A percentile compares a stretch with the other conserved stretches of the same genome.
phyloP scores from a whole-genome alignment of 2,329 filamentous ascomycete genomes.

The Mycocentrospora acerina region DNA sequence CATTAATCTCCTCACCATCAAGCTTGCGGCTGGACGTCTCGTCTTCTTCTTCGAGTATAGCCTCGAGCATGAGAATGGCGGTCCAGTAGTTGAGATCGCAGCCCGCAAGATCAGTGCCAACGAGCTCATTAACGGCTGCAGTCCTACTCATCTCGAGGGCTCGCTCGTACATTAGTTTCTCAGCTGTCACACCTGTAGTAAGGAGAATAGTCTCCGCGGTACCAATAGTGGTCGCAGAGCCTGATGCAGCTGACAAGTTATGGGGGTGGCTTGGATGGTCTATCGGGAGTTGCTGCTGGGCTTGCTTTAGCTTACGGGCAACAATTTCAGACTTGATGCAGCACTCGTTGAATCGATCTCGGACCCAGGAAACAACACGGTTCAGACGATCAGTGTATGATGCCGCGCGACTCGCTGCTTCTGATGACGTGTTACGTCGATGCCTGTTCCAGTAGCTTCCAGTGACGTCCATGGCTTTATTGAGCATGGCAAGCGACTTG shows the following conservation, averaged over 20 bases:
- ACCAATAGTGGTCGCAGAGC: constrained; percentile 59
- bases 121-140: constrained; percentile 93
- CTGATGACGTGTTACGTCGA: constrained; percentile 59
- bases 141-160: constrained; percentile 95
- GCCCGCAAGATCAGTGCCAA: constrained; percentile 80
- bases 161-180: constrained; percentile 97
- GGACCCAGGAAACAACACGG: constrained; percentile 92
- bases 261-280: constrained; percentile 85
- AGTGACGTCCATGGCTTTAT: constrained; percentile 94
- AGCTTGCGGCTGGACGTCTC: constrained; percentile 51
- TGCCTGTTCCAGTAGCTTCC: constrained; percentile 88
- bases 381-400: constrained; percentile 73
- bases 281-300: constrained; percentile 77
- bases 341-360: constrained; percentile 92
- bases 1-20: constrained; percentile 54
- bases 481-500: constrained; percentile 85
- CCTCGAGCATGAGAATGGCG: constrained; percentile 91
- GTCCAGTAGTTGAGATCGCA: constrained; percentile 94
- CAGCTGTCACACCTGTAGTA: constrained; percentile 86
- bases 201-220: constrained; percentile 78
- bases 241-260: constrained; percentile 67
- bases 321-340: constrained; percentile 95
- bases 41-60: constrained; percentile 83
- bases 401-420: constrained; percentile 40
- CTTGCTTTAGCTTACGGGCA: constrained; percentile 82